Percentiles rank a stretch among this genome's conserved stretches.
Evolutionary conservation across 2,329 filamentous ascomycete species (phyloP).

Genomic region (Pezicula radicicola): DNA sequence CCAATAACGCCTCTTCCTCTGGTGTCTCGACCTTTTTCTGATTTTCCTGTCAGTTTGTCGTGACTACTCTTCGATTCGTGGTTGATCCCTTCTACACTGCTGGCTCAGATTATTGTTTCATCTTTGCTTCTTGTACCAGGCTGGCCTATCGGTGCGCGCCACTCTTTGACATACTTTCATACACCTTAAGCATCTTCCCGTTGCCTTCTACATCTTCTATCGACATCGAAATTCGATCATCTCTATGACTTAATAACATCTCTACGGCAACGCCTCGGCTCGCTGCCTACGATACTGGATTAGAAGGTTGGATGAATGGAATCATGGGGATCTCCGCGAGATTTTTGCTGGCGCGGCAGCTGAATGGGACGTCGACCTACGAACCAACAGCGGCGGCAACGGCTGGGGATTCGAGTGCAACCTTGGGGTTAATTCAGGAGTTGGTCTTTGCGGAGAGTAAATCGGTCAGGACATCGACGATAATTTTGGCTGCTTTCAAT

Average conservation of each 20-base stretch:
- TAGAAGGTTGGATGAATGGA: conserved; percentile 10
- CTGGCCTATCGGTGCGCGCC: conserved; percentile 23
- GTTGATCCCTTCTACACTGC: conserved; percentile 25
- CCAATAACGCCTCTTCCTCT: conserved; percentile 18
- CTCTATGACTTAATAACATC: conserved; percentile 28
- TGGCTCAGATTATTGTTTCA: conserved; percentile 29
- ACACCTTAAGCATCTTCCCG: conserved; percentile 11
- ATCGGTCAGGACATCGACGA: conserved; percentile 58
- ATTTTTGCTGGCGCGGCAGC: conserved; percentile 19
- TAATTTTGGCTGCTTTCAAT: conserved; percentile 61
- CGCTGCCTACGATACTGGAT: conserved; percentile 20
- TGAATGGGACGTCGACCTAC: conserved; percentile 7
- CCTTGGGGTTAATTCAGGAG: conserved; percentile 20
- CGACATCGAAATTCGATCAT: conserved; percentile 13
- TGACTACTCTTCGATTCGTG: conserved; percentile 20
- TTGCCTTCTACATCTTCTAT: conserved; percentile 10
- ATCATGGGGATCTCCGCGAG: conserved; percentile 17
- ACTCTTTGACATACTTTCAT: conserved; percentile 16
- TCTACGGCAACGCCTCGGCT: conserved; percentile 25
- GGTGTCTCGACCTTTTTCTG: conserved; percentile 21
- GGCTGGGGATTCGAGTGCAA: conserved; percentile 7
- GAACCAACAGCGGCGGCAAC: not conserved
- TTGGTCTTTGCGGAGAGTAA: conserved; percentile 36
- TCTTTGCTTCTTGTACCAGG: conserved; percentile 21
- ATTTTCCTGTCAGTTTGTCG: conserved; percentile 23